Base-by-base conservation (phyloP, 176 grass and related monocot genomes). In the Oryza coarctata region DNA sequence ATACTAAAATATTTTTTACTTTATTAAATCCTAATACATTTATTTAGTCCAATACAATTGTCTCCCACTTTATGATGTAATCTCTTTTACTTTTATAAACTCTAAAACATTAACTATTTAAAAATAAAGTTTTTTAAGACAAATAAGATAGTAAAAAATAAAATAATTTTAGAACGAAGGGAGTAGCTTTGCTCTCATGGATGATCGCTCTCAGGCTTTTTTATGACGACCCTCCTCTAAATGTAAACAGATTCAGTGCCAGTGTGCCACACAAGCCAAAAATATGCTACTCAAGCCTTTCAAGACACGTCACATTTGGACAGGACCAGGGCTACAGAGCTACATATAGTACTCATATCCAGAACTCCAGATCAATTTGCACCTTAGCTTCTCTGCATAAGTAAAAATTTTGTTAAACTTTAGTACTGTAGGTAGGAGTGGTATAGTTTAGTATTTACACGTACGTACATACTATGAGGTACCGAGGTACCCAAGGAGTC, bases 181-280 rank as follows among this genome's bases (percentile, higher is more conserved):
- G n/a, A n/a, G n/a, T n/a, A n/a, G n/a, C n/a, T n/a, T 49, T 26
- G 44, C 22, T 66, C 66, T 66, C 66, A 50, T 50, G 12, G 74
- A 71, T 66, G 47, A 75, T 79, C 63, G 34, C 80, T 91, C 60
- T 79, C 67, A 55, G 32, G 71, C 32, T 82, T 86, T 93, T 81
- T 0, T 82, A 90, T 39, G 58, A 67, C 35, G 94, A 92, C 91
- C 55, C 41, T 92, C 80, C 94, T 86, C 91, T 87, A 83, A 90
- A 92, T 88, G 83, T 76, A 90, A 86, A 82, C 22, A 60, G 55
- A 60, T 28, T 84, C 81, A 71, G 83, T 81, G 39, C 36, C 43
- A 82, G 78, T 67, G 83, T 81, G 39, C 36, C 43, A 82, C 82
- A 76, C 65, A 91, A 86, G 76, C 66, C 58, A 81, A 87, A 67